Conservation (phyloP, 208 protist species). For the Trypanosoma brucei region DNA sequence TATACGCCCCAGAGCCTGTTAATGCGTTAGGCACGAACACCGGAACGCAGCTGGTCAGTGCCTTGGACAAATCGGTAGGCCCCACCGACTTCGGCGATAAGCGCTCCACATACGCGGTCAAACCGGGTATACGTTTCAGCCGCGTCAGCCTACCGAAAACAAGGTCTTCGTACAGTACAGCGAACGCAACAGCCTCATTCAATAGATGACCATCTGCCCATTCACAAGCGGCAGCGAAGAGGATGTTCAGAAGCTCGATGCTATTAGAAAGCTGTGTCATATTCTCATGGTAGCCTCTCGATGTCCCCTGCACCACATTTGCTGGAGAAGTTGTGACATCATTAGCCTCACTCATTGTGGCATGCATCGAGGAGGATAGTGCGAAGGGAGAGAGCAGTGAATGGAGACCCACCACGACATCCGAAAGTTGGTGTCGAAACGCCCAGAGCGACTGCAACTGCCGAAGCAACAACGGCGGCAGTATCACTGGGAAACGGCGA, state of each 20-base stretch:
- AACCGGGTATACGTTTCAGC: conserved; percentile 35
- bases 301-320: not conserved
- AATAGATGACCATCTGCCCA: conserved; percentile 28
- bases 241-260: conserved; percentile 39
- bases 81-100: not conserved
- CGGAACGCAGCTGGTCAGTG: conserved; percentile 13
- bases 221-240: conserved; percentile 30
- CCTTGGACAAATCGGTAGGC: conserved; percentile 2
- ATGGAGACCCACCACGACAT: conserved; percentile 52
- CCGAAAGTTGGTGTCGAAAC: conserved; percentile 44
- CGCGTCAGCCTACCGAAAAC: conserved; percentile 28
- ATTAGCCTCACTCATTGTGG: not conserved
- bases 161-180: conserved; percentile 63
- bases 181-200: conserved; percentile 45
- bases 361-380: conserved; percentile 5
- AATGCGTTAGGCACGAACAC: conserved; percentile 1
- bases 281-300: not conserved
- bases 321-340: not conserved
- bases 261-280: conserved; percentile 19
- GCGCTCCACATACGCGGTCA: conserved; percentile 24
- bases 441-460: conserved; percentile 58
- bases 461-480: conserved; percentile 29
- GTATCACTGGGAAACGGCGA: conserved; percentile 54
- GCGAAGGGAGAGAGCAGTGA: conserved; percentile 43
- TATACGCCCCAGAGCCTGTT: not conserved